Conservation (phyloP, 495 filamentous ascomycete genomes). For the Xylaria venustula region DNA sequence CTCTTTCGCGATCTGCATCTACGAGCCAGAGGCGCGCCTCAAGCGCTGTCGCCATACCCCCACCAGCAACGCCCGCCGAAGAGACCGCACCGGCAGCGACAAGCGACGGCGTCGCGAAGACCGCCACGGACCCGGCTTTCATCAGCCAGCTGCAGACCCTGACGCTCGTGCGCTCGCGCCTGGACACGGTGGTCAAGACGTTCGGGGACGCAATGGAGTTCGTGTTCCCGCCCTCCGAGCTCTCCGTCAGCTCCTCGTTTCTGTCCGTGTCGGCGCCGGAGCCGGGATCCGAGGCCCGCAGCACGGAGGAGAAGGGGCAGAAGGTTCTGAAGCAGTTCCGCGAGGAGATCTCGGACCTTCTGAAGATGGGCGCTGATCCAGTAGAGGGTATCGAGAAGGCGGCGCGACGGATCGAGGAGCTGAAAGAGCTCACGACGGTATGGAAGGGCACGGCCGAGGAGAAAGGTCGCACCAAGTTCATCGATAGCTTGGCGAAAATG, state of each 20-base stretch:
- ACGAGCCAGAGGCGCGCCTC: slow-evolving; percentile 26
- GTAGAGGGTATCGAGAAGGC: slow-evolving; percentile 67
- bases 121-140: slow-evolving; percentile 59
- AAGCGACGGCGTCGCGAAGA: background rate
- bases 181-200: slow-evolving; percentile 81
- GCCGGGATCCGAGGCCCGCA: slow-evolving; percentile 57
- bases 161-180: slow-evolving; percentile 71
- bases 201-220: slow-evolving; percentile 95
- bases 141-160: slow-evolving; percentile 79
- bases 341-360: slow-evolving; percentile 66
- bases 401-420: slow-evolving; percentile 63
- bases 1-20: slow-evolving; percentile 15
- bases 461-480: slow-evolving; percentile 74
- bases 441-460: slow-evolving; percentile 96
- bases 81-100: background rate
- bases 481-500: slow-evolving; percentile 71
- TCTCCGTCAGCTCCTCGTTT: slow-evolving; percentile 70
- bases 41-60: slow-evolving; percentile 14
- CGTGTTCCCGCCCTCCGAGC: slow-evolving; percentile 78
- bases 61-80: slow-evolving; percentile 16
- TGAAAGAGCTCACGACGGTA: slow-evolving; percentile 69
- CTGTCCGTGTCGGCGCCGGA: slow-evolving; percentile 80
- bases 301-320: slow-evolving; percentile 76
- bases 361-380: slow-evolving; percentile 52
- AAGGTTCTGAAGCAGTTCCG: slow-evolving; percentile 66